Evolutionary conservation across 257 asterid species (phyloP), one percentile per base, ranked within the genome.

Genomic region (Ligustrum vulgare): DNA sequence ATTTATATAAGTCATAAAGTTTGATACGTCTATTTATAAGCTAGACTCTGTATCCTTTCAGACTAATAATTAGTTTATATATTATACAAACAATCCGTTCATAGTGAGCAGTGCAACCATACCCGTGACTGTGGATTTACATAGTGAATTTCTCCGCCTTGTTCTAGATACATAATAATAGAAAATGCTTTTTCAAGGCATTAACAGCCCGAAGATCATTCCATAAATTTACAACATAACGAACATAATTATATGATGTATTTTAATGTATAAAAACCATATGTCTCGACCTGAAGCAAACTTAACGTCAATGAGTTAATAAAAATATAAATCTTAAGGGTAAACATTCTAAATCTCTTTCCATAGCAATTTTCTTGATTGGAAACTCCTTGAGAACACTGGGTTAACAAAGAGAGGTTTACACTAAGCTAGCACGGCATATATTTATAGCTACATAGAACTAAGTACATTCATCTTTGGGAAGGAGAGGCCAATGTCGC

Each of bases 281-380:
- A 45, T 37, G 36, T 63, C 33, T 67, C 25, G 67, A 47, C 43
- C 54, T 34, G 11, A 35, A 72, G 54, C 35, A 58, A 25, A 67
- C 69, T 43, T 66, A 56, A 22, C 74, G 63, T 43, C 12, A 45
- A 56, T 62, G 15, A 36, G 39, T 58, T 32, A 74, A 32, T 20
- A n/a, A 47, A 56, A 56, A 70, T 54, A 28, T 28, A 28, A 28
- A 28, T 28, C 1, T 0, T 28, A 28, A 28, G 1, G 31, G 31
- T 28, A 41, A 84, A 37, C 54, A 56, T 47, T 67, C 37, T 22
- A 66, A 45, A 76, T 63, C 73, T 72, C 35, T 45, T 75, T 60
- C 67, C 77, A 13, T 63, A 49, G 66, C 76, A 67, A 72, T 70
- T 75, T 78, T 63, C 67, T 80, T 66, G 73, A 71, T 45, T 56